Base-by-base conservation (phyloP, 2,329 filamentous ascomycete species). In the Nemania sp. region DNA sequence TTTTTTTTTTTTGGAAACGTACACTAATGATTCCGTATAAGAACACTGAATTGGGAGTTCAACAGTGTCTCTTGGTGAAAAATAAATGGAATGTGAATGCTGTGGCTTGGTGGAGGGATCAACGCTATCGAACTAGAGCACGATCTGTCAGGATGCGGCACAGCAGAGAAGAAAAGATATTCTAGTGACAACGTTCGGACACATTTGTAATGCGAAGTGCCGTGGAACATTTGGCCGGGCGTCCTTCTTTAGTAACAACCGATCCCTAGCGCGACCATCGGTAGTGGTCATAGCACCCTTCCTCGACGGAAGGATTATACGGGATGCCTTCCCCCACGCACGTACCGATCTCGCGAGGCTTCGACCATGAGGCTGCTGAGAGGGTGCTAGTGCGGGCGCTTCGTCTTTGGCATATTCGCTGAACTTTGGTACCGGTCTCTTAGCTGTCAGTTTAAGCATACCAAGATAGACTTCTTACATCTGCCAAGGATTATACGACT, bases 401-500 rank as follows among this genome's bases (percentile, higher is more conserved):
- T 23, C 17, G 22, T 8, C 6, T n/a, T n/a, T 26, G 15, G 31
- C 42, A 44, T 19, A 7, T 26, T 31, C 17, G 20, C 9, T 37
- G 9, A 11, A 15, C 28, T 17, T 36, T 43, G 7, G 31, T 2
- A 28, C 17, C 15, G 7, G 15, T 42, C 15, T 20, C 3, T 22
- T 46, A 9, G 34, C 17, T 14, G 22, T 11, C n/a, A n/a, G 8
- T 5, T 14, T 36, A 45, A 26, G 42, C 39, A 36, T 51, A 23
- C 12, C 17, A 50, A 43, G 39, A 54, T 36, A 20, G 40, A 37
- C 9, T 42, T 9, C 26, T 15, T 7, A 34, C 11, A 7, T 2
- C 11, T 28, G 48, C 42, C 42, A 52, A 55, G 52, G 28, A 46
- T 43, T 55, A 55, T 52, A 55, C 52, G 52, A 51, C 28, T 20